Conservation (phyloP, 225 moss, liverwort and hornwort species). For the Neckera pumila region DNA sequence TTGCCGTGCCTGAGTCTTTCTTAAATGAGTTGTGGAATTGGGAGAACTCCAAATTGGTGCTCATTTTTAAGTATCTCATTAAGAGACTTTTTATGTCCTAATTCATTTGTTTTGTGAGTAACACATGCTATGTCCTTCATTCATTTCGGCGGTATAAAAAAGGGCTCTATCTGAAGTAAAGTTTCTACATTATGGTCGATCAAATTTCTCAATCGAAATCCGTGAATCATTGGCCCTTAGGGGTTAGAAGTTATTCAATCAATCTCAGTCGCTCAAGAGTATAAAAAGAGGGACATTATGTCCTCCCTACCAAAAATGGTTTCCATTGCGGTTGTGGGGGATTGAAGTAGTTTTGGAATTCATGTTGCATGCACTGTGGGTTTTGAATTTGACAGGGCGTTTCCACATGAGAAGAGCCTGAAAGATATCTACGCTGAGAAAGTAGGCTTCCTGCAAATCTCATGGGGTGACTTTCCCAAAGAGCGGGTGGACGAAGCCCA, state of each 20-base stretch:
- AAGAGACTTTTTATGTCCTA: too few relatives aligned
- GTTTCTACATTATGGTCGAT: not conserved
- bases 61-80: too few relatives aligned
- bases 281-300: not conserved
- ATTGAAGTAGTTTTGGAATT: not conserved
- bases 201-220: not conserved
- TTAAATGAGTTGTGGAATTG: not conserved
- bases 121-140: not conserved
- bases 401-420: conserved; percentile 44
- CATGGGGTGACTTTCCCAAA: conserved; percentile 64
- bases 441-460: conserved; percentile 57
- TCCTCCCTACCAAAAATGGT: not conserved
- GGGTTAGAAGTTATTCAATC: not conserved
- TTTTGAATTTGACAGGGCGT: conserved; percentile 1
- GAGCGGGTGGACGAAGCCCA: conserved; percentile 47
- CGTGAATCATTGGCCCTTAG: not conserved
- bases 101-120: not conserved
- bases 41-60: not conserved
- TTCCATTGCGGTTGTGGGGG: not conserved
- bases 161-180: not conserved
- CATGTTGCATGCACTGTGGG: not conserved
- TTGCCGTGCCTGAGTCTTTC: not conserved
- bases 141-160: not conserved
- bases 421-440: conserved; percentile 57
- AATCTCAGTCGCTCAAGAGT: not conserved